Base-by-base conservation (phyloP, 2,329 filamentous ascomycete genomes). In the Xylaria sp. region DNA sequence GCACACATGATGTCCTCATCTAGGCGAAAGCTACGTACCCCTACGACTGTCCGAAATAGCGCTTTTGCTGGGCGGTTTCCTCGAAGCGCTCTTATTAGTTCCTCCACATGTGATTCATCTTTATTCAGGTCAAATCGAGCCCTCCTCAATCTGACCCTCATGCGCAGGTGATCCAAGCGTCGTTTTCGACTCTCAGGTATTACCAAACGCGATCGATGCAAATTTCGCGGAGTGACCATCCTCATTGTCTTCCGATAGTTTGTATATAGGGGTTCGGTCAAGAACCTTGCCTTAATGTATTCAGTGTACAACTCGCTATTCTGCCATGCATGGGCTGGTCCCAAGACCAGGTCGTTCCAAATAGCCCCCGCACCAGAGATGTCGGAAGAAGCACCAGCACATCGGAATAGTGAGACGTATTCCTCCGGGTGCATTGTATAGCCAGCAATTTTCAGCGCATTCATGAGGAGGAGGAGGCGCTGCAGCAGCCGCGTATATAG, bases 201-300 rank as follows among this genome's bases (percentile, higher is more conserved):
- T 2, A 30, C 13, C 8, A 72, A 20, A 13, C 71, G 70, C 52
- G 64, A 70, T 41, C 75, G 73, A 67, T 80, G 78, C 15, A 81
- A 67, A 57, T 83, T 77, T 28, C 83, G 80, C 2, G 83, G 79
- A 2, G 75, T 75, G 41, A 83, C 72, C 23, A 81, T 79, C 30
- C 83, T 77, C 2, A 80, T 76, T 0, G 76, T 68, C 55, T 82
- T 80, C 65, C 86, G 81, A 43, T 81, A 82, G 57, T 85, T 81
- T 34, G 81, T 80, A 73, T 86, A 87, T 0, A 82, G 60, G 0
- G 82, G 79, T 23, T 85, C 80, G 0, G 81, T 80, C 55, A 85
- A 72, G 72, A 83, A 87, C 1, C 83, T 81, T 4, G 83, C 81
- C 67, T 81, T 82, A 69, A 85, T 72, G 69, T 82, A 86, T 68